Percentiles rank a stretch among this genome's conserved stretches.
phyloP scores from a whole-genome alignment of 2,329 filamentous ascomycete species.

The Trichoderma sp. region DNA sequence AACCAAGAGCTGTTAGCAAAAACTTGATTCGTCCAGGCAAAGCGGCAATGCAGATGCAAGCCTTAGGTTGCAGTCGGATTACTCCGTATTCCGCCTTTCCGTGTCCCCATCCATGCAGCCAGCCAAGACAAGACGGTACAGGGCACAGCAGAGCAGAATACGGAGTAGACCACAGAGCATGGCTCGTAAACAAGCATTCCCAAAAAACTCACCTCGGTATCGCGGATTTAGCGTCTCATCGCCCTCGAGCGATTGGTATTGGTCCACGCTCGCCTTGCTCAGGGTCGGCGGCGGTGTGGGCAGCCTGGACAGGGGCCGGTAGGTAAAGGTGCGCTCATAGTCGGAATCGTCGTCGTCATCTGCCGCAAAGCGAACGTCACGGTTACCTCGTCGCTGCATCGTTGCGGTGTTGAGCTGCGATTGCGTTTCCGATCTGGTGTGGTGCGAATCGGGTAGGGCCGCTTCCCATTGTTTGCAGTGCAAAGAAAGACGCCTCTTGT shows the following conservation, averaged over 20 bases:
- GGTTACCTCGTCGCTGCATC: slow-evolving; percentile 19
- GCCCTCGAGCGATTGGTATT: slow-evolving; percentile 46
- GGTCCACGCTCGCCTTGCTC: slow-evolving; percentile 44
- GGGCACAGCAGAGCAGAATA: neutral
- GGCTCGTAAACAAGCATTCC: neutral
- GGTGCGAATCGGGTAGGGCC: neutral
- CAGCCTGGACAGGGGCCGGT: slow-evolving; percentile 65
- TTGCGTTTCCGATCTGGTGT: slow-evolving; percentile 3
- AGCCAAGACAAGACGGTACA: neutral
- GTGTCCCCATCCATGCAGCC: neutral
- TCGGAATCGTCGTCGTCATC: slow-evolving; percentile 29
- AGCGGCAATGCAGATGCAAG: neutral
- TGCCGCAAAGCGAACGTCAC: slow-evolving; percentile 19
- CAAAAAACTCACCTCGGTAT: slow-evolving; percentile 37
- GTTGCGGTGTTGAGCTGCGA: neutral
- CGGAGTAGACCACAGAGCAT: neutral
- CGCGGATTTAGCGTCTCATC: slow-evolving; percentile 43
- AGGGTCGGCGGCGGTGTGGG: slow-evolving; percentile 64
- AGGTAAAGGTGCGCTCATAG: slow-evolving; percentile 57
- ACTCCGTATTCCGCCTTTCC: neutral
- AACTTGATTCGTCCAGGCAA: neutral
- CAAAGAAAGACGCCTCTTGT: neutral
- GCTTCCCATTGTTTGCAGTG: slow-evolving; percentile 17
- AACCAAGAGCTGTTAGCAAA: neutral
- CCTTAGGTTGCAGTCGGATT: neutral